Evolutionary conservation across 768 basidiomycete species (phyloP), one percentile per base, ranked within the genome.

Genomic region (Mycena chlorophos): DNA sequence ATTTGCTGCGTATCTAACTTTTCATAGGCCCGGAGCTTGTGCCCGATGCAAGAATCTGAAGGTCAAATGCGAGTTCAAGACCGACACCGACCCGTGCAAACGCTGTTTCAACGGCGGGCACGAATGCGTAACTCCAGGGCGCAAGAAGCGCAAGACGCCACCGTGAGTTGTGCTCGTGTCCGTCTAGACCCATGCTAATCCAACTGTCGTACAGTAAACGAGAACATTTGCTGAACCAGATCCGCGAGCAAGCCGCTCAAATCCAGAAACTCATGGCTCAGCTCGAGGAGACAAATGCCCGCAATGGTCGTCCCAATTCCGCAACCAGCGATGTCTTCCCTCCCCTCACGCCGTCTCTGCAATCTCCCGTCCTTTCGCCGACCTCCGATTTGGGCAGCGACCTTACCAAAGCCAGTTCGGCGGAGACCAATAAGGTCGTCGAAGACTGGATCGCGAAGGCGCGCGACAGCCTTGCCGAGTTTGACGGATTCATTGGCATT

Each of bases 71-170:
- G 89, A 90, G 69, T 87, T 89, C 69, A 82, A 75, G 66, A 81
- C 80, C 14, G 86, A 88, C 48, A 81, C 78, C 14, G 88, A 91
- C 63, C 83, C 83, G 2, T 92, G 89, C 70, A 89, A 83, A 65
- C 84, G 89, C 12, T 92, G 89, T 64, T 69, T 80, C 52, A 81
- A 82, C 56, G 86, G 86, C 10, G 82, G 81, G 5, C 84, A 88
- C 53, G 87, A 89, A 49, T 92, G 89, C 61, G 72, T 85, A 38
- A 89, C 88, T 48, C 89, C 89, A n/a, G 89, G 89, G n/a, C 79
- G 87, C 58, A 91, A 89, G 71, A 88, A 88, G 65, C 85, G 89
- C 54, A 77, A 86, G 43, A 80, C 85, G 4, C 89, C 90, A 50
- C 90, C 88, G 89, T 91, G 71, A 68, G 87, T 73, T 22, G 40